These are phyloP conservation scores for Trichoderma harzianum DNA, from an alignment of 2,329 filamentous ascomycete species.

Conservation along the genomic window DNA sequence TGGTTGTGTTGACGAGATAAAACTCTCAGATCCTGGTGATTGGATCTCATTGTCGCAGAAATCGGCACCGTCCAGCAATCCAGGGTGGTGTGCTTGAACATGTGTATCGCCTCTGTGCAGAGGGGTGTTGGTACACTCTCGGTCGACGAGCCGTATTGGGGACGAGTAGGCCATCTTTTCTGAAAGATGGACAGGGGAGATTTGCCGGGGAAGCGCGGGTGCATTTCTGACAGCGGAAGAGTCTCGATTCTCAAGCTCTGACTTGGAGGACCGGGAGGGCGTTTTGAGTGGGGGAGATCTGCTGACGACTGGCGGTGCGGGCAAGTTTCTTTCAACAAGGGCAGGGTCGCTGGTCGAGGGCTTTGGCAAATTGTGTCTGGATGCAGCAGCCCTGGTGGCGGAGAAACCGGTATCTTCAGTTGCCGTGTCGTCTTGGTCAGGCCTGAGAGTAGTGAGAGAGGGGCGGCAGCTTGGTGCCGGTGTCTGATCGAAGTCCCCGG, in stretches of 20 bases:
- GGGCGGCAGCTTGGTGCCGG: constrained; percentile 32
- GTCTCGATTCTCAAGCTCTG: constrained; percentile 17
- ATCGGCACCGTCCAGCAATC: constrained; percentile 22
- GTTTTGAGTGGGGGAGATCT: not conserved
- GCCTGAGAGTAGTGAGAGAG: constrained; percentile 26
- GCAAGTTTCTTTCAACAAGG: constrained; percentile 23
- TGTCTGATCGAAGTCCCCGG: constrained; percentile 33
- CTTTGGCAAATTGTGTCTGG: constrained; percentile 28
- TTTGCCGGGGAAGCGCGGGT: not conserved
- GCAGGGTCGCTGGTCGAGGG: constrained; percentile 20
- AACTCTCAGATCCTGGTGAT: not conserved
- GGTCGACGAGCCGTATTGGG: not conserved
- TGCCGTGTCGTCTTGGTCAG: constrained; percentile 14
- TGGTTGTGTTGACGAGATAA: constrained; percentile 9
- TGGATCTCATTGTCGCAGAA: constrained; percentile 23
- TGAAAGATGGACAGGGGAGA: not conserved
- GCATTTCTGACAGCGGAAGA: not conserved
- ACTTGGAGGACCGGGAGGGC: not conserved
- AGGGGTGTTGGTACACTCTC: not conserved
- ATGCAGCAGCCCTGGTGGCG: constrained; percentile 4
- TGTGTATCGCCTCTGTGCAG: not conserved
- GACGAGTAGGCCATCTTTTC: not conserved
- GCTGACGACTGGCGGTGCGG: constrained; percentile 23
- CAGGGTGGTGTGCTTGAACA: constrained; percentile 20
- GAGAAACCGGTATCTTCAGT: constrained; percentile 5